A percentile compares a stretch with the other conserved stretches of the same genome.
Conservation (phyloP, 2,329 filamentous ascomycete species). For the Botrytis tulipae region DNA sequence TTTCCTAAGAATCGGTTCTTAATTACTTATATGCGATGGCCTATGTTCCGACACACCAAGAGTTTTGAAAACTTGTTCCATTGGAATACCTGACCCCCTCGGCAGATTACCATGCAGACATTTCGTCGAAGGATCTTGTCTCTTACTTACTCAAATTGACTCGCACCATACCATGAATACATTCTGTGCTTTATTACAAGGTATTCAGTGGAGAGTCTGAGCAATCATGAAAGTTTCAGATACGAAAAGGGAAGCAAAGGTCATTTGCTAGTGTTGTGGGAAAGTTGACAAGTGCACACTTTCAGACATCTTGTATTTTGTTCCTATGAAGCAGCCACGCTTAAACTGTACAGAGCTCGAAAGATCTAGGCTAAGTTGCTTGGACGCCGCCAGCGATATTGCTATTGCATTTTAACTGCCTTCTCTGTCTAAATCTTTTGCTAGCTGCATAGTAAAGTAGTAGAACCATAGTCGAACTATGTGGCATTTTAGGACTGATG, state of each 20-base stretch:
- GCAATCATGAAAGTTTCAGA: neutral
- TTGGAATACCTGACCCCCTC: too few relatives aligned
- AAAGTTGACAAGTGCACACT: neutral
- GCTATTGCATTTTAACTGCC: neutral
- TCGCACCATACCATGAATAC: neutral
- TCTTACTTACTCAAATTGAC: neutral
- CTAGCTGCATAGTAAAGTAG: neutral
- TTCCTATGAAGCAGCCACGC: neutral
- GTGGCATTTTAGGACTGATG: slow-evolving; percentile 36
- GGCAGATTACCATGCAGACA: neutral
- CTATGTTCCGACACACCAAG: neutral
- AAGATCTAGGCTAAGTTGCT: neutral
- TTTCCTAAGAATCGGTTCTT: neutral
- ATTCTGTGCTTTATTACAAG: neutral
- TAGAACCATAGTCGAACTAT: neutral
- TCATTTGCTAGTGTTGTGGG: neutral
- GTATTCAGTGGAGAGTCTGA: neutral
- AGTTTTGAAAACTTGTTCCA: neutral
- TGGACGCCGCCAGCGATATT: neutral
- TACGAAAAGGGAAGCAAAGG: neutral
- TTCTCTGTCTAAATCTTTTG: neutral
- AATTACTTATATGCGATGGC: neutral
- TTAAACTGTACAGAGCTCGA: neutral
- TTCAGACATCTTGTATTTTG: neutral
- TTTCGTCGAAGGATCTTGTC: neutral